Evolutionary conservation across 345 rosid genomes (phyloP), one percentile per base, ranked within the genome.

Genomic region (Raphanus raphanistrum): DNA sequence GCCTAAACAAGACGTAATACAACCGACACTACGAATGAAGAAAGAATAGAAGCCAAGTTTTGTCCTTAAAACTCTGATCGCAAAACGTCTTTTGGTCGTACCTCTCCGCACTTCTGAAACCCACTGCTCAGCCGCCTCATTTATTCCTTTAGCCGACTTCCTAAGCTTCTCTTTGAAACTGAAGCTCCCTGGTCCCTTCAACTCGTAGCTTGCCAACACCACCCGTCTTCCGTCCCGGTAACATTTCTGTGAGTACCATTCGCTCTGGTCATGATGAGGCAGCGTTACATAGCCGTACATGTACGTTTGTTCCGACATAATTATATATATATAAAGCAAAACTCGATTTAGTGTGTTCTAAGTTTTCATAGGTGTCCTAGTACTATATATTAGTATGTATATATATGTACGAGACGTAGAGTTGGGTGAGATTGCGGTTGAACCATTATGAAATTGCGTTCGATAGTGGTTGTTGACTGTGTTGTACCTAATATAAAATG

Each of bases 401-500:
- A 31, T 72, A 59, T 60, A 61, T 27, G 63, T 61, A 27, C 11
- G 72, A 57, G 72, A 74, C 4, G 8, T 15, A 70, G 8, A 25
- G 72, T 79, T 74, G 61, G 82, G 71, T 74, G 74, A 68, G 69
- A 21, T 50, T 73, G 75, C 33, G 67, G 82, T 74, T 79, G 79
- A 76, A 70, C 83, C 38, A 80, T 60, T 80, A 43, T 27, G 73
- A 61, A 75, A 59, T 28, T 76, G 59, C 10, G 45, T 68, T 74
- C 76, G 64, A 71, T 58, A 16, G 25, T 25, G 29, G 74, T 74
- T 79, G 82, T 74, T 79, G 71, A 62, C 60, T 63, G 15, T 68
- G 79, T 74, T 79, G 52, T 36, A 74, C 82, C 82, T 74, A 74
- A 79, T 74, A 55, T 67, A 32, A 71, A 79, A 74, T 74, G 7